phyloP scores from a whole-genome alignment of 345 rosid species.

The Conringia planisiliqua region DNA sequence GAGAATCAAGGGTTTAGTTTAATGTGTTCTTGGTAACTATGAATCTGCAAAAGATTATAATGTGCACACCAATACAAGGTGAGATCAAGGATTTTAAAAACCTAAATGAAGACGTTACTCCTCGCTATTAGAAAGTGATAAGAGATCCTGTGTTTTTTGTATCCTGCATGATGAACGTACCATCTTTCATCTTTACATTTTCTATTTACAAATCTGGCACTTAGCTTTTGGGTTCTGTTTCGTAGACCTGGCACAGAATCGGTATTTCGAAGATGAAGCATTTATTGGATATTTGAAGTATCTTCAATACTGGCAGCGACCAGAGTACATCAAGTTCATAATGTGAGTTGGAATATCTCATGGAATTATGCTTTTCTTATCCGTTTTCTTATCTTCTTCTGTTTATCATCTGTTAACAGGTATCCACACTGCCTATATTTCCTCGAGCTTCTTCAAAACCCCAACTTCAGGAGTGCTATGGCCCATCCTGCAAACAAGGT shows the following conservation, averaged over 20 bases:
- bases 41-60: neutral
- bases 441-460: constrained; percentile 94
- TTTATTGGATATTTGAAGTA: constrained; percentile 96
- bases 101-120: neutral
- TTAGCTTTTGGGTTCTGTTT: constrained; percentile 14
- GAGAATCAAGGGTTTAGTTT: neutral
- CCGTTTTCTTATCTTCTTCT: constrained; percentile 15
- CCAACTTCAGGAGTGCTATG: constrained; percentile 89
- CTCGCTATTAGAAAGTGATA: neutral
- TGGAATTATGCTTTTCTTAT: neutral
- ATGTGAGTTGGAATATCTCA: constrained; percentile 51
- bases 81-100: neutral
- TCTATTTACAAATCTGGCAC: neutral
- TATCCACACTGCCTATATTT: constrained; percentile 94
- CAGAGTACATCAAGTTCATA: constrained; percentile 82
- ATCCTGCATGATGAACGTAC: neutral
- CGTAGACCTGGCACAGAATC: constrained; percentile 96
- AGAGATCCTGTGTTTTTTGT: neutral
- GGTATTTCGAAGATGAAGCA: constrained; percentile 95
- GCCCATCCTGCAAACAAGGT: constrained; percentile 99
- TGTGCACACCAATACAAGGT: neutral
- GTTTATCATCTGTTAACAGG: constrained; percentile 48
- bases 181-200: neutral
- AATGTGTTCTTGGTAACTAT: neutral
- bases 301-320: constrained; percentile 94